Evolutionary conservation across 225 moss, liverwort and hornwort genomes (phyloP).

Genomic region (Thuidium tamariscinum): DNA sequence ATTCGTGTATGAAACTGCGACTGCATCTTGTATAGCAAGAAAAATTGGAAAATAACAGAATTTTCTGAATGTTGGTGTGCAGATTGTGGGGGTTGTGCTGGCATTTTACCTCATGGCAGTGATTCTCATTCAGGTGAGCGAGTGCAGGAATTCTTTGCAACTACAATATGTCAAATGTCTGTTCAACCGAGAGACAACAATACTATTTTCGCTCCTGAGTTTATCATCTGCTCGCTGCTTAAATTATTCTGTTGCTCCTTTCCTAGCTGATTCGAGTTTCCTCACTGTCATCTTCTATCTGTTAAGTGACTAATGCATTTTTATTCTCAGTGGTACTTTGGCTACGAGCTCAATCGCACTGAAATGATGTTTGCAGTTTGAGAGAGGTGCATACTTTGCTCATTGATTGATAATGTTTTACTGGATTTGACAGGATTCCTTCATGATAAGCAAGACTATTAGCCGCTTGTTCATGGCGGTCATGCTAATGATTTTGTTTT

Average conservation of each 20-base stretch:
- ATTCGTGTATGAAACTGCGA: not conserved
- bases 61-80: conserved; percentile 6
- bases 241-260: not conserved
- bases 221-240: not conserved
- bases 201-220: not conserved
- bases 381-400: not conserved
- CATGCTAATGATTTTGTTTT: conserved; percentile 70
- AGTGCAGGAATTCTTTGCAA: not conserved
- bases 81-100: conserved; percentile 73
- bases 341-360: not conserved
- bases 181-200: not conserved
- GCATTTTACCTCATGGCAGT: conserved; percentile 92
- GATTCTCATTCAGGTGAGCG: conserved; percentile 80
- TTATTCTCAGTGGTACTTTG: not conserved
- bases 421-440: conserved; percentile 63
- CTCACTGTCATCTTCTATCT: not conserved
- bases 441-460: conserved; percentile 62
- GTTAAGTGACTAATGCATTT: not conserved
- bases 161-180: not conserved
- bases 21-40: not conserved
- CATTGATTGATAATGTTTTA: not conserved
- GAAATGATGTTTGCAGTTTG: not conserved
- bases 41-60: not conserved
- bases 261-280: not conserved
- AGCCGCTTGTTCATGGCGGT: conserved; percentile 83